These are phyloP conservation scores for Candida oleophila DNA, from an alignment of 805 yeast genomes.

Conservation along the genomic window DNA sequence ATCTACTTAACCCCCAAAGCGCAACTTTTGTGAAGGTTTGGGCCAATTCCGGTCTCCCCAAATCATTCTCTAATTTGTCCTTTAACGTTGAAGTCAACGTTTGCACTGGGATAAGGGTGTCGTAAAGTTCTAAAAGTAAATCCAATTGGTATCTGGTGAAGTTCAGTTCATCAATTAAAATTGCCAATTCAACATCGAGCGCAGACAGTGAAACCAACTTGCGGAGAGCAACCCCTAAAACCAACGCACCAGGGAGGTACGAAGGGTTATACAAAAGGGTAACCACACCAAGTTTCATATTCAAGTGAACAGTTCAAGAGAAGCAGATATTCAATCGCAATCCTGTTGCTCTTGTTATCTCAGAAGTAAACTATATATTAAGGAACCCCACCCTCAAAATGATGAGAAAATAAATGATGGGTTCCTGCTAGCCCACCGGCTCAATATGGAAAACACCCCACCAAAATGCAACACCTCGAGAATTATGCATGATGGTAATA, in stretches of 20 bases:
- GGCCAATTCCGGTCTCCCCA: conserved; percentile 52
- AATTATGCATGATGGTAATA: background rate
- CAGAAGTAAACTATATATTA: background rate
- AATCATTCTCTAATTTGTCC: conserved; percentile 26
- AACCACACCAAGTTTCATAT: conserved; percentile 38
- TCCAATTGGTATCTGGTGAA: conserved; percentile 26
- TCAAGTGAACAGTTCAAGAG: too few relatives aligned
- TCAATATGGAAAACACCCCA: background rate
- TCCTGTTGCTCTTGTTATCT: too few relatives aligned
- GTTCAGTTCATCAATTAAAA: conserved; percentile 29
- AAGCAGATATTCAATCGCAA: too few relatives aligned
- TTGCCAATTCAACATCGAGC: conserved; percentile 20
- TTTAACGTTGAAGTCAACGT: conserved; percentile 23
- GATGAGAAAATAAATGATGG: background rate
- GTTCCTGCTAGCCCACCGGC: background rate
- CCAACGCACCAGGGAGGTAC: conserved; percentile 59
- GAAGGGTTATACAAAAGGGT: conserved; percentile 50
- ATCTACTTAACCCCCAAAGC: conserved; percentile 50
- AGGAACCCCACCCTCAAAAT: background rate
- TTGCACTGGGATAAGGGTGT: conserved; percentile 27
- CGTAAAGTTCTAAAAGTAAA: conserved; percentile 25
- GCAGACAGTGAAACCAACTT: conserved; percentile 13
- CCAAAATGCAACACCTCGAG: background rate
- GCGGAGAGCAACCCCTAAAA: conserved; percentile 40
- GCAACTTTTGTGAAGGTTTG: conserved; percentile 56